phyloP scores from a whole-genome alignment of 192 early-diverging fungal species.

The Powellomyces hirtus region DNA sequence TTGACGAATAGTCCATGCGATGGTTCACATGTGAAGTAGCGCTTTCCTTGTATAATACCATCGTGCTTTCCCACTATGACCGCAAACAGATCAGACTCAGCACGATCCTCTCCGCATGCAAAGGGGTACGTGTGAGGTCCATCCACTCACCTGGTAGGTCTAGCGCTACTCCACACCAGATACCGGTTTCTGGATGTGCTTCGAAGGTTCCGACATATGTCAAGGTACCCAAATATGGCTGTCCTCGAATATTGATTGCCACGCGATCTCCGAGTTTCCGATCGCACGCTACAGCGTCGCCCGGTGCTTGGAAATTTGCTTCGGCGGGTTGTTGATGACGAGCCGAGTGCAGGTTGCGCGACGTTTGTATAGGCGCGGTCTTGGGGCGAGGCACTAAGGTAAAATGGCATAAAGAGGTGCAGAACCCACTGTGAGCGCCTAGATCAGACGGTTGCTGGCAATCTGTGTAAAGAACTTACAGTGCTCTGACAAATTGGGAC shows the following conservation, averaged over 20 bases:
- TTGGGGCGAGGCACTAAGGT: not conserved
- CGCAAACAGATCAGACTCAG: not conserved
- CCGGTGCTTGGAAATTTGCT: not conserved
- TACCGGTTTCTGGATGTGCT: constrained; percentile 36
- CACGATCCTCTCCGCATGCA: not conserved
- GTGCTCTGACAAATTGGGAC: constrained; percentile 39
- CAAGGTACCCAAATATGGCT: constrained; percentile 36
- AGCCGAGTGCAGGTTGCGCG: not conserved
- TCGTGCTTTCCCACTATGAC: constrained; percentile 47
- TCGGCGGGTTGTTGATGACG: not conserved
- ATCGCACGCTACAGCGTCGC: not conserved
- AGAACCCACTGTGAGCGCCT: not conserved
- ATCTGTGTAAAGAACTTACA: constrained; percentile 27
- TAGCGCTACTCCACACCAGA: constrained; percentile 46
- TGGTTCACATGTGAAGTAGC: constrained; percentile 44
- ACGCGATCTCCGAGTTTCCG: constrained; percentile 42
- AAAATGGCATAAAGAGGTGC: not conserved
- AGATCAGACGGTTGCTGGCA: no score
- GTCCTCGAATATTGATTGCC: constrained; percentile 31
- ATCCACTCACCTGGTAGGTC: constrained; percentile 35
- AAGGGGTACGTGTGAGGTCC: not conserved
- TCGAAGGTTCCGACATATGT: constrained; percentile 45
- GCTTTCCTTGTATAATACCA: constrained; percentile 39
- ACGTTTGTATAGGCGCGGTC: constrained; percentile 15
- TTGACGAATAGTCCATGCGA: constrained; percentile 47